Evolutionary conservation across 495 filamentous ascomycete genomes (phyloP).

Genomic region (Hapsidospora chrysogenum): DNA sequence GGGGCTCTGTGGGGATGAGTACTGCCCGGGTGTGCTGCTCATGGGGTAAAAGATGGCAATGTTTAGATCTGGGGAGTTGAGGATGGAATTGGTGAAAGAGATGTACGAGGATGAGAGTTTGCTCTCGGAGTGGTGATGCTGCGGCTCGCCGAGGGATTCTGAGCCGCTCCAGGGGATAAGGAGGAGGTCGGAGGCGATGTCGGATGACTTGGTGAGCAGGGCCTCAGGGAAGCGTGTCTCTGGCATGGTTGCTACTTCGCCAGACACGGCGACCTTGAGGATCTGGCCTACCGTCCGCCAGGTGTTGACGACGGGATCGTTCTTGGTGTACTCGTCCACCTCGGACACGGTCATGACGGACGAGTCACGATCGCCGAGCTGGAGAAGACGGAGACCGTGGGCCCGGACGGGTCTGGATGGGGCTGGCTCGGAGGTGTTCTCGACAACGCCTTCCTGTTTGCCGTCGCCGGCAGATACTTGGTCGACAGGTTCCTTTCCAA

Average conservation of each 20-base stretch:
- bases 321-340: slow-evolving; percentile 53
- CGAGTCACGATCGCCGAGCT: slow-evolving; percentile 83
- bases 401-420: slow-evolving; percentile 43
- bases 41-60: slow-evolving; percentile 74
- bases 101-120: slow-evolving; percentile 35
- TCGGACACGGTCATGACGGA: slow-evolving; percentile 91
- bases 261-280: slow-evolving; percentile 70
- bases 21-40: slow-evolving; percentile 39
- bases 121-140: slow-evolving; percentile 27
- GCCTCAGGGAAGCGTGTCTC: slow-evolving; percentile 65
- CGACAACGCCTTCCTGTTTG: slow-evolving; percentile 3
- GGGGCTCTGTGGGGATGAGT: slow-evolving; percentile 13
- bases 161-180: slow-evolving; percentile 84
- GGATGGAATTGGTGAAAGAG: slow-evolving; percentile 44
- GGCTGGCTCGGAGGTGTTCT: slow-evolving; percentile 15
- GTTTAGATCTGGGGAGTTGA: slow-evolving; percentile 44
- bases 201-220: slow-evolving; percentile 46
- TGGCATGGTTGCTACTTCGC: slow-evolving; percentile 60
- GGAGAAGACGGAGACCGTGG: slow-evolving; percentile 70
- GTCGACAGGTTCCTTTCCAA: slow-evolving; percentile 34
- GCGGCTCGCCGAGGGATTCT: slow-evolving; percentile 51
- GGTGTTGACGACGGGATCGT: slow-evolving; percentile 82
- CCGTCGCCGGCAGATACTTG: not conserved
- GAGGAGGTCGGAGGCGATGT: slow-evolving; percentile 59
- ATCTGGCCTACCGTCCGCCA: slow-evolving; percentile 80